A percentile compares a stretch with the other conserved stretches of the same genome.
phyloP scores from a whole-genome alignment of 192 early-diverging fungal genomes.

The Coemansia interrupta region DNA sequence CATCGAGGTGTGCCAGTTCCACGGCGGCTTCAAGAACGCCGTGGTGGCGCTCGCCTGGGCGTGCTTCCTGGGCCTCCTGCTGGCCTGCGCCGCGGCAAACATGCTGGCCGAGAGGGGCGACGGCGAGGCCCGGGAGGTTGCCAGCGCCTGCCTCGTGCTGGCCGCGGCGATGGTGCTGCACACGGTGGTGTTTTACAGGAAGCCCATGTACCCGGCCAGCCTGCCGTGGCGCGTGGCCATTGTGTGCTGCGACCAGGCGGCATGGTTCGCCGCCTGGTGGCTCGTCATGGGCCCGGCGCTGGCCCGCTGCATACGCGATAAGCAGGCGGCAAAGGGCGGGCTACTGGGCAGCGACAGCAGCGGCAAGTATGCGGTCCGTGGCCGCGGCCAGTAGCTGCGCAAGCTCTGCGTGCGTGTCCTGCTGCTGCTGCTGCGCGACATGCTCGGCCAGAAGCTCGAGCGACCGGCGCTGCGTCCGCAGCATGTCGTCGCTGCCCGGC shows the following conservation, averaged over 20 bases:
- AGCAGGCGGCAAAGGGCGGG: too few species aligned
- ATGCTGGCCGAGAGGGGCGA: constrained; percentile 1
- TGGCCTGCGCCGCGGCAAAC: neutral
- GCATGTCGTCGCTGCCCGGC: neutral
- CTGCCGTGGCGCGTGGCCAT: constrained; percentile 23
- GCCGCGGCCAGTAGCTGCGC: too few species aligned
- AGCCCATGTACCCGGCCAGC: constrained; percentile 19
- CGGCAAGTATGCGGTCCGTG: too few species aligned
- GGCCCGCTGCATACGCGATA: too few species aligned
- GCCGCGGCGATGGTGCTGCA: constrained; percentile 9
- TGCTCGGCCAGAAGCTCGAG: neutral
- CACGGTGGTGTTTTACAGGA: constrained; percentile 18
- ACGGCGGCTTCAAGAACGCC: constrained; percentile 19
- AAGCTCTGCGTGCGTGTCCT: too few species aligned
- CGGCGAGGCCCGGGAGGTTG: constrained; percentile 5
- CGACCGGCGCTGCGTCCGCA: neutral
- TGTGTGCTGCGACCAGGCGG: constrained; percentile 21
- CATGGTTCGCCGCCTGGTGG: constrained; percentile 34
- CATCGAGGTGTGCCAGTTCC: constrained; percentile 24
- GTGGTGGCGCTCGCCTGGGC: constrained; percentile 14
- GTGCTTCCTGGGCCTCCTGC: neutral
- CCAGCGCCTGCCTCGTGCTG: constrained; percentile 8
- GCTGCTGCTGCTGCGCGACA: too few species aligned
- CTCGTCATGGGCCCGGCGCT: constrained; percentile 14
- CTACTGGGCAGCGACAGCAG: too few species aligned